phyloP scores from a whole-genome alignment of 1,139 yeast genomes.

The Groenewaldozyma auringiensis region DNA sequence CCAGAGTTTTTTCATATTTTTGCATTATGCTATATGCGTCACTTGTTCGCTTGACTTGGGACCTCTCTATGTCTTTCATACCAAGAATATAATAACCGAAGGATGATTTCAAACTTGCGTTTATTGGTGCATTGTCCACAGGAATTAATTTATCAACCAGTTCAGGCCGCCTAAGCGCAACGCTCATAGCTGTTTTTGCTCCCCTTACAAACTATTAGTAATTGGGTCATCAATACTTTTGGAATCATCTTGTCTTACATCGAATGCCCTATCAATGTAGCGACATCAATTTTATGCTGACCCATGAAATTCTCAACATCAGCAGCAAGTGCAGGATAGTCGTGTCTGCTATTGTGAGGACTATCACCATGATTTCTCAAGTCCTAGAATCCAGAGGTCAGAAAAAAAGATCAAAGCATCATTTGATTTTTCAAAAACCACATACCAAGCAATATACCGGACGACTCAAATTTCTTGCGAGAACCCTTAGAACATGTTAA shows the following conservation, averaged over 20 bases:
- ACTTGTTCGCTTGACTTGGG: conserved; percentile 43
- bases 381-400: conserved; percentile 35
- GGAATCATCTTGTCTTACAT: no score
- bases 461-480: conserved; percentile 33
- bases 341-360: conserved; percentile 63
- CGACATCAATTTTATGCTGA: conserved; percentile 41
- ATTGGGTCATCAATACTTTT: no score
- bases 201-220: conserved; percentile 46
- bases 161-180: conserved; percentile 63
- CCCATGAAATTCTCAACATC: conserved; percentile 70
- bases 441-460: conserved; percentile 47
- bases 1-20: conserved; percentile 50
- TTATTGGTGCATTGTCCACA: conserved; percentile 87
- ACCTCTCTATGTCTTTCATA: conserved; percentile 42
- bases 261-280: conserved; percentile 82
- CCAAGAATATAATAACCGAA: conserved; percentile 64
- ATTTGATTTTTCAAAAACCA: not conserved
- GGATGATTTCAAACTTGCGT: conserved; percentile 47
- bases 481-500: conserved; percentile 13
- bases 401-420: not conserved
- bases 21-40: conserved; percentile 64
- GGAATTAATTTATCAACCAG: conserved; percentile 57
- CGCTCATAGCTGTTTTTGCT: conserved; percentile 88
- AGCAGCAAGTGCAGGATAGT: conserved; percentile 73
- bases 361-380: conserved; percentile 89